Evolutionary conservation across 2,329 filamentous ascomycete species (phyloP).

Genomic region (Dothideomycetidae sp.): DNA sequence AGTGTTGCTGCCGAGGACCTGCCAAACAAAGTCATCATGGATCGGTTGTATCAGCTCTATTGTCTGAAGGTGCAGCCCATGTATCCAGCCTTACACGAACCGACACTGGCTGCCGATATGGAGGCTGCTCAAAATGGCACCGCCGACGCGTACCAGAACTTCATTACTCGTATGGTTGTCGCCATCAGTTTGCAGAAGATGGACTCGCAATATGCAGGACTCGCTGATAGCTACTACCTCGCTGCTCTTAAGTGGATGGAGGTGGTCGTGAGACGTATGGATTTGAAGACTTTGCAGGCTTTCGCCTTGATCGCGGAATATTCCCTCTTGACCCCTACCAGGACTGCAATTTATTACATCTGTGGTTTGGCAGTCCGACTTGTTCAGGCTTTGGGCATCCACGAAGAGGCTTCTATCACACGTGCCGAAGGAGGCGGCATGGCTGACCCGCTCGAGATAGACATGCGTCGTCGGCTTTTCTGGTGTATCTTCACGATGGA

Average conservation of each 20-base stretch:
- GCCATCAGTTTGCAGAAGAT: constrained; percentile 91
- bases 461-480: constrained; percentile 75
- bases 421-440: constrained; percentile 44
- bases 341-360: constrained; percentile 86
- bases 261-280: constrained; percentile 70
- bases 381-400: constrained; percentile 75
- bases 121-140: constrained; percentile 68
- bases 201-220: constrained; percentile 74
- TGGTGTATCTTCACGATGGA: constrained; percentile 88
- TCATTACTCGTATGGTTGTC: constrained; percentile 78
- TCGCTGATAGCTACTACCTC: constrained; percentile 90
- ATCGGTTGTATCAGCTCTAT: constrained; percentile 72
- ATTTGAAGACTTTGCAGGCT: constrained; percentile 80
- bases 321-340: constrained; percentile 78
- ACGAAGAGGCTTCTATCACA: constrained; percentile 76
- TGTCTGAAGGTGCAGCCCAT: constrained; percentile 81
- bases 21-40: constrained; percentile 58
- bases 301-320: constrained; percentile 79
- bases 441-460: constrained; percentile 60
- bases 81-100: constrained; percentile 76
- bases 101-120: constrained; percentile 58
- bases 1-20: constrained; percentile 63
- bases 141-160: constrained; percentile 64
- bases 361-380: constrained; percentile 77
- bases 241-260: constrained; percentile 77